These are phyloP conservation scores for Fraxinus sp. DNA, from an alignment of 305 asterid genomes.

Conservation along the genomic window DNA sequence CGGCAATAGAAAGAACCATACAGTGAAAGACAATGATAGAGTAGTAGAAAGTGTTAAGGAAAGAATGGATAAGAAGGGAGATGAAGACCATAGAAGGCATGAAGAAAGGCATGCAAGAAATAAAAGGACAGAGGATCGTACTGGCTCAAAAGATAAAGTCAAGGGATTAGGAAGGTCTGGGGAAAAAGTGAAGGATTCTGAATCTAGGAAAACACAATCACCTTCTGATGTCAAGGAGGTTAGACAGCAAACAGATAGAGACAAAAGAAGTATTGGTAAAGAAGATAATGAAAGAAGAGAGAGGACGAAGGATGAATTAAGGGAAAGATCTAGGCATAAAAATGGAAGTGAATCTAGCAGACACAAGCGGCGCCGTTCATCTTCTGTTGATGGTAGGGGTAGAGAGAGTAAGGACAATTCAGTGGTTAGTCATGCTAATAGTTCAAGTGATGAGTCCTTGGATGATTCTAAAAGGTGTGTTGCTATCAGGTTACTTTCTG, in stretches of 20 bases:
- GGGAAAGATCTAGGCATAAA: slow-evolving; percentile 60
- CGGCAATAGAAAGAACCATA: slow-evolving; percentile 41
- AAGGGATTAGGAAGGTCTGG: slow-evolving; percentile 57
- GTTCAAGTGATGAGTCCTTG: slow-evolving; percentile 64
- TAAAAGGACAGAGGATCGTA: slow-evolving; percentile 45
- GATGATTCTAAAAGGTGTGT: slow-evolving; percentile 74
- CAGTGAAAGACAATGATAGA: slow-evolving; percentile 39
- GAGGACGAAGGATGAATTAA: slow-evolving; percentile 54
- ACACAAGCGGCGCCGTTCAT: slow-evolving; percentile 59
- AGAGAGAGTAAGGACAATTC: slow-evolving; percentile 57
- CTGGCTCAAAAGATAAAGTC: slow-evolving; percentile 55
- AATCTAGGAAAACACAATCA: slow-evolving; percentile 57
- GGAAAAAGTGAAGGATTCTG: slow-evolving; percentile 59
- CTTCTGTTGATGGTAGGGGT: slow-evolving; percentile 59
- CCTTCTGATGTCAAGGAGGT: slow-evolving; percentile 59
- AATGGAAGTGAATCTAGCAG: slow-evolving; percentile 60
- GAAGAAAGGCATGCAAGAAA: slow-evolving; percentile 49
- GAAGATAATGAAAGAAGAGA: slow-evolving; percentile 52
- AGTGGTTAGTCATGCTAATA: slow-evolving; percentile 39
- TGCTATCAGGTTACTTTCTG: not conserved
- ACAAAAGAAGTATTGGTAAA: slow-evolving; percentile 39
- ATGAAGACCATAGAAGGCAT: slow-evolving; percentile 50
- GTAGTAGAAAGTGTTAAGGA: slow-evolving; percentile 47
- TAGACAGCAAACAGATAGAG: slow-evolving; percentile 43
- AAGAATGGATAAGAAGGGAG: slow-evolving; percentile 47